Conservation (phyloP, 371 early-diverging fungal species). For the Dichotomocladium elegans region DNA sequence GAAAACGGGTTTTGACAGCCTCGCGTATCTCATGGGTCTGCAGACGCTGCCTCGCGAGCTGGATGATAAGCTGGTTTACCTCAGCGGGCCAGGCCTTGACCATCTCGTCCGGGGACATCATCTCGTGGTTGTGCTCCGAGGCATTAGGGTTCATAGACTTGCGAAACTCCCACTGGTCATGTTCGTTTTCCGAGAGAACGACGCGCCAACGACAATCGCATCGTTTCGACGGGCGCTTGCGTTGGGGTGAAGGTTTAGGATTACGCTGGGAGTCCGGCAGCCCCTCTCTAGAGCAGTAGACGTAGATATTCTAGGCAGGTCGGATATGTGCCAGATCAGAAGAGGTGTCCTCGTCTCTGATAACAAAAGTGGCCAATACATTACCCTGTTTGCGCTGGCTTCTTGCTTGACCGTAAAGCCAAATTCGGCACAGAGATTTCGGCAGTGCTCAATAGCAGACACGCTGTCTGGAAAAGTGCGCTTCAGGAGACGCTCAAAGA, state of each 20-base stretch:
- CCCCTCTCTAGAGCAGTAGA: conserved; percentile 60
- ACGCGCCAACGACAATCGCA: conserved; percentile 60
- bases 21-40: conserved; percentile 57
- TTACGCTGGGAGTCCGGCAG: conserved; percentile 49
- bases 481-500: conserved; percentile 28
- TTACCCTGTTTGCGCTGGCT: conserved; percentile 36
- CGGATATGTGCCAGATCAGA: too few species aligned
- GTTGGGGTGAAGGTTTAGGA: conserved; percentile 44
- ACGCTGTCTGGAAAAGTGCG: conserved; percentile 29
- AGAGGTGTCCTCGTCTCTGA: too few species aligned
- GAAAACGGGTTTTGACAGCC: conserved; percentile 52
- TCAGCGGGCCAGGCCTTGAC: conserved; percentile 47
- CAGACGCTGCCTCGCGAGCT: conserved; percentile 33
- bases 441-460: conserved; percentile 35
- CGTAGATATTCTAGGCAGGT: conserved; percentile 30
- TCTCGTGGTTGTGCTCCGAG: conserved; percentile 53
- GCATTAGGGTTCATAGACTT: conserved; percentile 54
- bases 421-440: conserved; percentile 26
- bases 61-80: conserved; percentile 41
- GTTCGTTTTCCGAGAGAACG: conserved; percentile 44
- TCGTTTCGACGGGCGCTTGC: conserved; percentile 50
- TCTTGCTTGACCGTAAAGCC: conserved; percentile 40
- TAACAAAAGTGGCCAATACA: background rate
- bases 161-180: conserved; percentile 49
- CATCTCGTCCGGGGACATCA: conserved; percentile 48